A percentile compares a stretch with the other conserved stretches of the same genome.
These are phyloP conservation scores for Quercus bicolor DNA, from an alignment of 306 rosid genomes.

Conservation along the genomic window DNA sequence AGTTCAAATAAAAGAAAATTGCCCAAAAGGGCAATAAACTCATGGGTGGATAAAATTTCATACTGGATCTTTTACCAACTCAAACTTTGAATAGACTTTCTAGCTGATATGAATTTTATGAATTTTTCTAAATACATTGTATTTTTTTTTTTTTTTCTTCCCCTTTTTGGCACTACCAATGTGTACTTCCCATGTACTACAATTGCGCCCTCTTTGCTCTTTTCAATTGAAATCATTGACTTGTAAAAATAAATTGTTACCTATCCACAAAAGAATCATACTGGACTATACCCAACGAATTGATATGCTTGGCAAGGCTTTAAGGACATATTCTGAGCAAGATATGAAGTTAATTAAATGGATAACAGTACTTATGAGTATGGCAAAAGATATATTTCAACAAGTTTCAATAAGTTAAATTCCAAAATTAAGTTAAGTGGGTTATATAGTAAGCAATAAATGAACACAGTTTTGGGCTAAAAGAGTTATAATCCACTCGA, in stretches of 20 bases:
- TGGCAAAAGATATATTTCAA: not conserved
- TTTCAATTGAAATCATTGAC: no score
- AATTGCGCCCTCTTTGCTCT: no score
- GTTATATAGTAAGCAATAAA: not conserved
- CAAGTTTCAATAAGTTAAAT: not conserved
- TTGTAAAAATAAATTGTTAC: no score
- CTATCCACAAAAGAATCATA: not conserved
- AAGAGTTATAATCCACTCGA: not conserved
- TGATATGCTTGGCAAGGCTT: not conserved
- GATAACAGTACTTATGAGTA: not conserved
- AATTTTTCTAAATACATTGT: no score
- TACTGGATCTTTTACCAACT: not conserved
- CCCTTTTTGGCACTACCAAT: no score
- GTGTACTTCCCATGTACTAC: no score
- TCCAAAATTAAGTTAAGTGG: not conserved
- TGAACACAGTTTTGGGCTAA: not conserved
- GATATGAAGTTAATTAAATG: not conserved
- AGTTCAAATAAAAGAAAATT: not conserved
- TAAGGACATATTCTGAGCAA: not conserved
- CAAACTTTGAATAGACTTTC: no score
- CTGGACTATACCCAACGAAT: not conserved
- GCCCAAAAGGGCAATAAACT: not conserved
- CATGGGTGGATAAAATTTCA: not conserved
- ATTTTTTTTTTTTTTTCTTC: no score
- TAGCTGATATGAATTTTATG: no score